Evolutionary conservation across 2,329 filamentous ascomycete genomes (phyloP), one percentile per base, ranked within the genome.

Genomic region (Colletotrichum horii): DNA sequence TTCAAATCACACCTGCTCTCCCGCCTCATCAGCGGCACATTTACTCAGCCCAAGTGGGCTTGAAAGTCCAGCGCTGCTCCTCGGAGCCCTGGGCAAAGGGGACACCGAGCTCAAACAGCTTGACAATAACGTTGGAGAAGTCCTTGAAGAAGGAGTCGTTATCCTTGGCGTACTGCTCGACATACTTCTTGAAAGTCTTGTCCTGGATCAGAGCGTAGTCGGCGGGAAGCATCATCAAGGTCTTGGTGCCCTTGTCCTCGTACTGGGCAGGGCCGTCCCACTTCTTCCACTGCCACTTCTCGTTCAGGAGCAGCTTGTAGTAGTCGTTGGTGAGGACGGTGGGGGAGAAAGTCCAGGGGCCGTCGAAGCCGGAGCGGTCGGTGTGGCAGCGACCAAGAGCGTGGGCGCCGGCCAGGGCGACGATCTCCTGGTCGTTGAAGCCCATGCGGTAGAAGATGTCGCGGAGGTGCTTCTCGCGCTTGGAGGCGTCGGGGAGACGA

Each of bases 381-480:
- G 93, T 89, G 90, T 98, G 97, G 89, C 94, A 97, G 79, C 96
- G 95, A 77, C 96, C 96, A 48, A 98, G 91, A 69, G 95, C 94
- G 88, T 98, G 96, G 65, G 94, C 96, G 79, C 96, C 96, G 28
- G 90, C 90, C 69, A 98, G 91, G 34, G 96, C 97, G 61, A 98
- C 96, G 83, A 98, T 98, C 87, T 98, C 96, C 82, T 94, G 94
- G 87, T 99, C 96, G 85, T 97, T 94, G 91, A 98, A 98, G 79
- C 96, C 96, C 96, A 98, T 98, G 84, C 96, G 95, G 85, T 93
- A 92, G 87, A 98, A 99, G 89, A 98, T 96, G 87, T 92, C 91
- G 82, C 97, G 94, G 80, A 98, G 91, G 87, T 98, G 96, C 83
- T 93, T 91, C 77, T 93, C 89, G 76, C 91, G 94, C 90, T 98